Evolutionary conservation across 768 basidiomycete genomes (phyloP).

Genomic region (Rhizopogon vesiculosus): DNA sequence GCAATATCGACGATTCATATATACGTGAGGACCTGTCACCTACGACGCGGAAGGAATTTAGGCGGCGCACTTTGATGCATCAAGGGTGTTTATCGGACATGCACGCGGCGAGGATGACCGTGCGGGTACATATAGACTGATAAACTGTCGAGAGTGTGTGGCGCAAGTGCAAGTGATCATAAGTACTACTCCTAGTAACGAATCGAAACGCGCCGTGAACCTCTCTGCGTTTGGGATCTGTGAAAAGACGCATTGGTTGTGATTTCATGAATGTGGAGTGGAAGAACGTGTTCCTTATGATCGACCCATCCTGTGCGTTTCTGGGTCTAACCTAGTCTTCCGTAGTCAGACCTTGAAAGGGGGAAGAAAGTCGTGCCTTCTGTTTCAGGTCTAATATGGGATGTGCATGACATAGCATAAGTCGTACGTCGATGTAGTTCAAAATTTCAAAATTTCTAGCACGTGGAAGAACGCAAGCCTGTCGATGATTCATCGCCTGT

Average conservation of each 20-base stretch:
- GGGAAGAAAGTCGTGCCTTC: too few species aligned
- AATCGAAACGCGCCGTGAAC: conserved; percentile 37
- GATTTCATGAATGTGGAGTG: conserved; percentile 2
- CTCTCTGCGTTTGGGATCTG: conserved; percentile 85
- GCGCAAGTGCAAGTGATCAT: neutral
- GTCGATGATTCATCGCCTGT: conserved; percentile 56
- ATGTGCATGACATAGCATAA: too few species aligned
- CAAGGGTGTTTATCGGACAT: conserved; percentile 65
- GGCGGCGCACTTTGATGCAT: conserved; percentile 60
- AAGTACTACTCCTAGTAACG: neutral
- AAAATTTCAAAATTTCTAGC: conserved; percentile 72
- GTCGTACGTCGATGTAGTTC: too few species aligned
- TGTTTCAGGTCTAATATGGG: too few species aligned
- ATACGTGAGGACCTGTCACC: too few species aligned
- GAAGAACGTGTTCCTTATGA: conserved; percentile 38
- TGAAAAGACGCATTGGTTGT: neutral
- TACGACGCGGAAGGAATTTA: too few species aligned
- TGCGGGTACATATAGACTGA: conserved; percentile 97
- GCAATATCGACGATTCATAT: conserved; percentile 35
- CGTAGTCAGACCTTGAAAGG: too few species aligned
- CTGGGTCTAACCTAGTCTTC: conserved; percentile 58
- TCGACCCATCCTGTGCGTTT: conserved; percentile 96
- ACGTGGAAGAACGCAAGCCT: conserved; percentile 89
- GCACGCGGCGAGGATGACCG: conserved; percentile 93
- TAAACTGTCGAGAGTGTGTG: conserved; percentile 44